Percentiles rank a stretch among this genome's conserved stretches.
phyloP scores from a whole-genome alignment of 352 stramenopile genomes.

The Plasmopara muralis region DNA sequence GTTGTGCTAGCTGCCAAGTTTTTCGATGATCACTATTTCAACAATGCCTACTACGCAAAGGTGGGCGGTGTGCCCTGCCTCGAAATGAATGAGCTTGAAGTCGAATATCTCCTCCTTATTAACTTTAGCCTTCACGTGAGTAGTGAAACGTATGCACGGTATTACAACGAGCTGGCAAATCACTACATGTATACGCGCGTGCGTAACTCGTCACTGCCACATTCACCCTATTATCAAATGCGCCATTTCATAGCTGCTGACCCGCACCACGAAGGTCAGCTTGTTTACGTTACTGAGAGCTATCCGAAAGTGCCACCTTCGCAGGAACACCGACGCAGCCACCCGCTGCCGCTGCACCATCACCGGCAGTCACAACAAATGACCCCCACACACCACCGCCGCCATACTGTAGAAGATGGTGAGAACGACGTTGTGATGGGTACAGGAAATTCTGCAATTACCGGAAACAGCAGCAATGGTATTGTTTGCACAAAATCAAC shows the following conservation, averaged over 20 bases:
- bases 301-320: constrained; percentile 29
- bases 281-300: constrained; percentile 75
- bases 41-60: constrained; percentile 99
- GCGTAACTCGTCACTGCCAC: constrained; percentile 27
- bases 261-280: constrained; percentile 49
- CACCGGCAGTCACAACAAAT: constrained; percentile 23
- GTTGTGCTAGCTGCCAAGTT: constrained; percentile 98
- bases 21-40: constrained; percentile 99
- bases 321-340: constrained; percentile 24
- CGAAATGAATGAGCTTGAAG: constrained; percentile 97
- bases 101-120: constrained; percentile 97
- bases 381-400: constrained; percentile 18
- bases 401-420: constrained; percentile 40
- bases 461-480: constrained; percentile 24
- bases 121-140: constrained; percentile 97
- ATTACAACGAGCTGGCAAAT: constrained; percentile 87
- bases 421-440: constrained; percentile 10
- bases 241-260: constrained; percentile 66
- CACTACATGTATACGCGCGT: constrained; percentile 75
- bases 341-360: constrained; percentile 28
- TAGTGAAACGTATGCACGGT: constrained; percentile 85
- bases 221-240: constrained; percentile 43
- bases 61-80: constrained; percentile 88
- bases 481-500: constrained; percentile 46
- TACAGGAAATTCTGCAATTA: constrained; percentile 9